Evolutionary conservation across 306 rosid species (phyloP), one percentile per base, ranked within the genome.

Genomic region (Pyrus bretschneideri): DNA sequence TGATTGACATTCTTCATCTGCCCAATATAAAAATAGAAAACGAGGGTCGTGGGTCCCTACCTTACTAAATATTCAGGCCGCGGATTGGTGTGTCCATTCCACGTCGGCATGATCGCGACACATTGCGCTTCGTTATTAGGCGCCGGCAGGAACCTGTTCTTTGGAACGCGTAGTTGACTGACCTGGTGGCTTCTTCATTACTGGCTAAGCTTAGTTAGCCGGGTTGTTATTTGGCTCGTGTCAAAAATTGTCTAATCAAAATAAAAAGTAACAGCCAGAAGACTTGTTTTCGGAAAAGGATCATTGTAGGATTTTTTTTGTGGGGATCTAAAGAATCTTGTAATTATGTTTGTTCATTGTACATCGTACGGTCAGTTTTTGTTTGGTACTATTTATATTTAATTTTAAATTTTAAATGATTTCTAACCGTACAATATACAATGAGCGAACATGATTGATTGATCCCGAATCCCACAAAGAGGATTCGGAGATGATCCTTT

Each of bases 121-220:
- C 27, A 21, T 27, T 33, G 72, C 19, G 7, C 6, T 42, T 31
- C 12, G 25, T 61, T 25, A 35, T 71, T 52, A 4, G 35, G 25
- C 23, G 64, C 75, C 70, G 52, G 81, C 76, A 12, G 44, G n/a
- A 46, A 25, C 69, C 51, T 67, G 23, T 58, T 58, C 65, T 14
- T 10, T 57, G 57, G 61, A 70, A 68, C 74, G 68, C 59, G 68
- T 23, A 21, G 17, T 67, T 76, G 73, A 76, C 80, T 25, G 23
- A 67, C 1, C 11, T 51, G 19, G 18, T 33, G 65, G 72, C 42
- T 27, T 62, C 27, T 8, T 21, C 13, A 3, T 45, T 7, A 17
- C 35, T 3, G 71, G 33, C 12, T 67, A 9, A 10, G 65, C 65
- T 60, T 5, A 2, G 35, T 35, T 25, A 27, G 66, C 21, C 66